Evolutionary conservation across 139 green algal genomes (phyloP), one percentile per base, ranked within the genome.

Genomic region (Astrephomene gubernaculifera): DNA sequence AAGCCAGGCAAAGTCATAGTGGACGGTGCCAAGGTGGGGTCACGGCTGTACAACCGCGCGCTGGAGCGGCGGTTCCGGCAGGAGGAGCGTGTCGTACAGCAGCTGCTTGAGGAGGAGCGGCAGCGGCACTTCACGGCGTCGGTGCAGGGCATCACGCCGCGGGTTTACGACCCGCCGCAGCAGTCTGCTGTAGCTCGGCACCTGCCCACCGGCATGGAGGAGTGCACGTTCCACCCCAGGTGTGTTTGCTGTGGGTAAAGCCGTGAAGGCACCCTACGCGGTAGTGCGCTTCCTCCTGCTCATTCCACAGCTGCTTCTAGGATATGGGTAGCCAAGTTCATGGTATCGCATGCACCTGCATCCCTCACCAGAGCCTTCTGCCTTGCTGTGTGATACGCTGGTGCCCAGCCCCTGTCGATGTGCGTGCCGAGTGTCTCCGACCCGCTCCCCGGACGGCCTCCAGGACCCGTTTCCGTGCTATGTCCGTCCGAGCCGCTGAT

Each of bases 221-320:
- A 89, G n/a, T 89, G 85, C 67, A 89, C 85, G 2, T 89, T 89
- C 44, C 85, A 82, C 27, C 85, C 85, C 2, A 67, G 41, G 82
- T 73, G 35, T 57, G 80, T 71, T 7, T n/a, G n/a, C n/a, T n/a
- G n/a, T n/a, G n/a, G n/a, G n/a, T n/a, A n/a, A n/a, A n/a, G n/a
- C n/a, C n/a, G n/a, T n/a, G n/a, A n/a, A n/a, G n/a, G n/a, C n/a
- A n/a, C n/a, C n/a, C n/a, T n/a, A n/a, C n/a, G n/a, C n/a, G n/a
- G n/a, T n/a, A n/a, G n/a, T n/a, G n/a, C n/a, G n/a, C n/a, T n/a
- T n/a, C n/a, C n/a, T n/a, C n/a, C n/a, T n/a, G n/a, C n/a, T n/a
- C n/a, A n/a, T n/a, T n/a, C n/a, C n/a, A n/a, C n/a, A n/a, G n/a
- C n/a, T n/a, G n/a, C n/a, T n/a, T n/a, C n/a, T n/a, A n/a, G n/a